phyloP scores from a whole-genome alignment of 192 early-diverging fungal species.

The Backusella circina region DNA sequence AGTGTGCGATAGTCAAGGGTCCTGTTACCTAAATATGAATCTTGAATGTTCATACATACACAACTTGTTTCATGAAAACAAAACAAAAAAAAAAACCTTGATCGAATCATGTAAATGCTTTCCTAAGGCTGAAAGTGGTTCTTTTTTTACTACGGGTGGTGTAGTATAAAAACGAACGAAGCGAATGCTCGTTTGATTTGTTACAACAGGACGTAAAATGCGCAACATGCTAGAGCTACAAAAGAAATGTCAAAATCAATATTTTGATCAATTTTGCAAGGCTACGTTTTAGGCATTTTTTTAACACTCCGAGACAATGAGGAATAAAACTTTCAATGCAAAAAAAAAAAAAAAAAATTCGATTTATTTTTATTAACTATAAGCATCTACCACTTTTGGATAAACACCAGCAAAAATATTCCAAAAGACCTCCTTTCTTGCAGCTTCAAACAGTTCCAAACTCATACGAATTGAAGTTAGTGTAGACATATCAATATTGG shows the following conservation, averaged over 20 bases:
- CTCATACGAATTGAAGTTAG: neutral
- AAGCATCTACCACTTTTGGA: constrained; percentile 12
- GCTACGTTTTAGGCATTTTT: neutral
- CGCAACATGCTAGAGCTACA: constrained; percentile 6
- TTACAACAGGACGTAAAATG: neutral
- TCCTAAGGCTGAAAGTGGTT: neutral
- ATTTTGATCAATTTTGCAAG: neutral
- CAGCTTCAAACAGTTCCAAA: neutral
- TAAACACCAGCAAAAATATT: constrained; percentile 12
- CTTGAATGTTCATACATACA: too few species aligned
- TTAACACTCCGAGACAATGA: neutral
- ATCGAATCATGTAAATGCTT: constrained; percentile 15
- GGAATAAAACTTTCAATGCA: neutral
- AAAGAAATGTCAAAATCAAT: neutral
- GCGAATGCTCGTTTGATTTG: neutral
- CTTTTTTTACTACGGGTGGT: neutral
- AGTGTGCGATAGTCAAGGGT: constrained; percentile 77
- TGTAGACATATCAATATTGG: neutral
- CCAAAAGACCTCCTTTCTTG: constrained; percentile 18
- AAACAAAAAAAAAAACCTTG: too few species aligned
- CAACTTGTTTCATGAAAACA: too few species aligned
- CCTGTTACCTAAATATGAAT: constrained; percentile 49
- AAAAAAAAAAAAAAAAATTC: too few species aligned
- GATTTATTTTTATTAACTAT: neutral
- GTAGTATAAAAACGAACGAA: constrained; percentile 5